Conservation (phyloP, 306 rosid genomes). For the Datisca glomerata region DNA sequence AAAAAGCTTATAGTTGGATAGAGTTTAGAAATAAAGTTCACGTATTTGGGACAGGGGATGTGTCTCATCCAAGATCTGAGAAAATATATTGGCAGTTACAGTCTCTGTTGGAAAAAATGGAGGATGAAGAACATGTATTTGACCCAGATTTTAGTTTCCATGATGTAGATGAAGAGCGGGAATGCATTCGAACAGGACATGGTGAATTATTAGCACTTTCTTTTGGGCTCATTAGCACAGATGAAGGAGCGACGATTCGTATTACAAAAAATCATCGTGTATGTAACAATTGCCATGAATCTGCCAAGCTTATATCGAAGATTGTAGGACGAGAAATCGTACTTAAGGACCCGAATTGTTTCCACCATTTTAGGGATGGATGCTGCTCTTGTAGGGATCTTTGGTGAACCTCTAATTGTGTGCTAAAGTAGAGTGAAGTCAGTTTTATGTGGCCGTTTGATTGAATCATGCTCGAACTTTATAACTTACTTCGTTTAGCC, state of each 20-base stretch:
- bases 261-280: constrained; percentile 43
- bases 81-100: constrained; percentile 39
- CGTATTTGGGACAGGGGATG: constrained; percentile 61
- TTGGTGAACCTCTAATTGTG: constrained; percentile 28
- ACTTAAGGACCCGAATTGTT: constrained; percentile 45
- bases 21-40: constrained; percentile 51
- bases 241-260: constrained; percentile 30
- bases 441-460: too few species aligned
- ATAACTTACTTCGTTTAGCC: too few species aligned
- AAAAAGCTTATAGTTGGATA: constrained; percentile 47
- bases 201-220: constrained; percentile 60
- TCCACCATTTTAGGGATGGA: constrained; percentile 60
- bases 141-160: constrained; percentile 37
- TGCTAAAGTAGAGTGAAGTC: too few species aligned
- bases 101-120: constrained; percentile 42
- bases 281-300: constrained; percentile 42
- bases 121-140: constrained; percentile 20
- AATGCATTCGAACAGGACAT: constrained; percentile 45
- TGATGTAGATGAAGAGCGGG: constrained; percentile 65
- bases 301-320: constrained; percentile 39
- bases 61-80: constrained; percentile 49
- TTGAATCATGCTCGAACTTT: too few species aligned
- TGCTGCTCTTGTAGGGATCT: constrained; percentile 44
- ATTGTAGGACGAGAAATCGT: constrained; percentile 38
- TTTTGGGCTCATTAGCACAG: constrained; percentile 49